Conservation (phyloP, 2,329 filamentous ascomycete genomes). For the Curvularia sp. region DNA sequence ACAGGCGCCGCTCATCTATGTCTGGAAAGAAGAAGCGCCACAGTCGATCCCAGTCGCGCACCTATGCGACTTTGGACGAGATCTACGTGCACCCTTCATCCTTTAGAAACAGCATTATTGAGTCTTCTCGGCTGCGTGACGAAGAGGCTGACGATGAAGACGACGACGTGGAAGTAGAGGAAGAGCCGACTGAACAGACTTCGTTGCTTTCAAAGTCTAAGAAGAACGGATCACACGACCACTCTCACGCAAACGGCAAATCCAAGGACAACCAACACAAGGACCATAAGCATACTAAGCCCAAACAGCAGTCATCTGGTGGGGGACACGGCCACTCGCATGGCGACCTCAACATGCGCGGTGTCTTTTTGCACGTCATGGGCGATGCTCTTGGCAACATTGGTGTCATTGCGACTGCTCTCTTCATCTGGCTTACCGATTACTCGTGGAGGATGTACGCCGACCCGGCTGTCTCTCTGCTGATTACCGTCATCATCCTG, state of each 20-base stretch:
- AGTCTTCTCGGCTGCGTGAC: conserved; percentile 70
- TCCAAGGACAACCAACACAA: conserved; percentile 59
- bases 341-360: conserved; percentile 92
- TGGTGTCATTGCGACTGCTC: conserved; percentile 80
- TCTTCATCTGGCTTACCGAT: conserved; percentile 89
- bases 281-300: conserved; percentile 81
- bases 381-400: conserved; percentile 87
- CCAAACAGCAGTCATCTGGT: conserved; percentile 65
- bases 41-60: conserved; percentile 65
- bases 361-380: conserved; percentile 72
- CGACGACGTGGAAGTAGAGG: conserved; percentile 54
- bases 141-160: conserved; percentile 62
- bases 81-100: conserved; percentile 87
- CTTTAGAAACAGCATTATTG: conserved; percentile 91
- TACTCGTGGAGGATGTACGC: conserved; percentile 85
- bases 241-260: conserved; percentile 17
- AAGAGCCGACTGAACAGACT: conserved; percentile 50
- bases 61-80: conserved; percentile 66
- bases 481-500: conserved; percentile 83
- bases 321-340: conserved; percentile 78
- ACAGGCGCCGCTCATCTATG: conserved; percentile 33
- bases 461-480: conserved; percentile 88
- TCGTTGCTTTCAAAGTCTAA: conserved; percentile 47
- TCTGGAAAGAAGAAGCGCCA: conserved; percentile 60
- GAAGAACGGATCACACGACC: conserved; percentile 29